Evolutionary conservation across 177 flowering plant genomes (phyloP).

Genomic region (Vitis hybrid): DNA sequence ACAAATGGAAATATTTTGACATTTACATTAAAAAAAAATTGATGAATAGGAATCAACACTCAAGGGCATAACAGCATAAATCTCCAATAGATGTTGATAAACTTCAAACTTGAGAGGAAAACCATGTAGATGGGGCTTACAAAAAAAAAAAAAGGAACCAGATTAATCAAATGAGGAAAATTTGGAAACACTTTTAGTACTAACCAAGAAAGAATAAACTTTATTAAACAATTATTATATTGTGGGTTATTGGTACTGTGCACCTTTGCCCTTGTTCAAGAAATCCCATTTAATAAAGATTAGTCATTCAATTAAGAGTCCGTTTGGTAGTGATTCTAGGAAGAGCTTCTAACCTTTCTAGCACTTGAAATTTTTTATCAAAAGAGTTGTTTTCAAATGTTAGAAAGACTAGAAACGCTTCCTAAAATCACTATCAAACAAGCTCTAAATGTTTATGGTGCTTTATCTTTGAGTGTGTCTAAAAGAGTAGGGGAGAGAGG

Average conservation of each 20-base stretch:
- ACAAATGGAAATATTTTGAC: no score
- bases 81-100: not conserved
- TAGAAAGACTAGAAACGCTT: no score
- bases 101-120: not conserved
- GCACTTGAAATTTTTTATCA: no score
- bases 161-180: not conserved
- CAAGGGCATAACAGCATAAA: not conserved
- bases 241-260: no score
- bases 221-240: not conserved
- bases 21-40: not conserved
- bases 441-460: not conserved
- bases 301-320: not conserved
- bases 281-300: not conserved
- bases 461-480: not conserved
- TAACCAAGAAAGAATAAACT: not conserved
- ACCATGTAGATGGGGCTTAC: not conserved
- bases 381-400: no score
- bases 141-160: not conserved
- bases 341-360: no score
- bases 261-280: not conserved
- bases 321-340: no score
- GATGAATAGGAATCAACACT: not conserved
- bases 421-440: no score
- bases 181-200: not conserved
- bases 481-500: not conserved